Conservation (phyloP, 345 rosid species). For the Boechera stricta region DNA sequence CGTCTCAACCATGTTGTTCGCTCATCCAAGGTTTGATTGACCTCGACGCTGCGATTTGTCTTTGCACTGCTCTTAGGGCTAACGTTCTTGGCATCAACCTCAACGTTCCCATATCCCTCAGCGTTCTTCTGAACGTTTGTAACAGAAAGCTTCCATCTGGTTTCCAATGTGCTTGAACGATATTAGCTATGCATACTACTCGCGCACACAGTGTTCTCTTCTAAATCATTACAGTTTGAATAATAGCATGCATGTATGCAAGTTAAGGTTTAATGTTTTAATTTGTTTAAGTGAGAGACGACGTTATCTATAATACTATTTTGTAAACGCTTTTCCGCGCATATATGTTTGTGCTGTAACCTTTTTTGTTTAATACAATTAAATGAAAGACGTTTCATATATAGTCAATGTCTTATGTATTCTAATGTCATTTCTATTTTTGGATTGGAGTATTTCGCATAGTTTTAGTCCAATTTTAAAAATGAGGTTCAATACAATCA, state of each 20-base stretch:
- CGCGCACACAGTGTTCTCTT: slow-evolving; percentile 2
- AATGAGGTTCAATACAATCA: background rate
- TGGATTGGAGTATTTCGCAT: too few relatives aligned
- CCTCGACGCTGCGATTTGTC: slow-evolving; percentile 75
- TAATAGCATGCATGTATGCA: slow-evolving; percentile 25
- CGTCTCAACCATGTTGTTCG: slow-evolving; percentile 57
- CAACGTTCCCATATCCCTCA: slow-evolving; percentile 62
- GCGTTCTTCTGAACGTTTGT: slow-evolving; percentile 64
- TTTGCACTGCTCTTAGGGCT: slow-evolving; percentile 71
- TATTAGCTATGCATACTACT: background rate
- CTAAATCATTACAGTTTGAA: slow-evolving; percentile 3
- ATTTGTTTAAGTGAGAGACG: background rate
- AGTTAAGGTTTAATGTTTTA: background rate
- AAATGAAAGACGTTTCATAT: background rate
- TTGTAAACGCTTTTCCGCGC: background rate
- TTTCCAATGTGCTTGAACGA: slow-evolving; percentile 48
- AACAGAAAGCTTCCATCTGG: slow-evolving; percentile 55
- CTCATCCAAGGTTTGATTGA: slow-evolving; percentile 59
- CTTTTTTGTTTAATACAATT: too few relatives aligned
- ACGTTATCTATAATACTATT: background rate
- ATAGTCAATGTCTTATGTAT: background rate
- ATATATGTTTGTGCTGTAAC: background rate
- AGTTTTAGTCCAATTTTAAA: too few relatives aligned
- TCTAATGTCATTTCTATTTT: background rate
- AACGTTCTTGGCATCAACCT: slow-evolving; percentile 60